Conservation (phyloP, 129 eudicot genomes). For the Glebionis coronaria region DNA sequence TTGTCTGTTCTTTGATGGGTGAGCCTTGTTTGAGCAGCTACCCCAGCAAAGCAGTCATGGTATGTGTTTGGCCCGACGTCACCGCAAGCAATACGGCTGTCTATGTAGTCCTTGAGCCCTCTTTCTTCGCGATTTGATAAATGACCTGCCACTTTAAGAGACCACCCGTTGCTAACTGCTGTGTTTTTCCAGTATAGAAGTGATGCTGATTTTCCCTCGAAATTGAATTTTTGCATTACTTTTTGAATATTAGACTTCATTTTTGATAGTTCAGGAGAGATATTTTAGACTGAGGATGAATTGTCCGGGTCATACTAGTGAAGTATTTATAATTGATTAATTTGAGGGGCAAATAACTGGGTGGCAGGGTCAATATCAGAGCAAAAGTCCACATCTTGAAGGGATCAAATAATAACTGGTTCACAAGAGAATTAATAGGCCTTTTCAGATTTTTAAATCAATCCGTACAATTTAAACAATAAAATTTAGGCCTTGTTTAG, state of each 20-base stretch:
- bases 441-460: too few relatives aligned
- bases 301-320: too few relatives aligned
- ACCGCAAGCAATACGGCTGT: background rate
- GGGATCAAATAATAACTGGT: too few relatives aligned
- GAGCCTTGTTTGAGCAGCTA: background rate
- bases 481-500: too few relatives aligned
- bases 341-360: too few relatives aligned
- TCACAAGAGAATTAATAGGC: too few relatives aligned
- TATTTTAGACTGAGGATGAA: background rate
- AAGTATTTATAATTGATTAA: too few relatives aligned
- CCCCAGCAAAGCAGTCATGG: background rate
- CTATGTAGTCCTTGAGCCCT: background rate
- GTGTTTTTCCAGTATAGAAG: background rate
- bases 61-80: background rate
- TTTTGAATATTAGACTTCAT: background rate
- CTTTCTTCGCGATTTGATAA: background rate
- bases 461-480: too few relatives aligned
- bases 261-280: background rate
- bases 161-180: background rate
- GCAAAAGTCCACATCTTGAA: too few relatives aligned
- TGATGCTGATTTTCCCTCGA: background rate
- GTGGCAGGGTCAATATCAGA: too few relatives aligned
- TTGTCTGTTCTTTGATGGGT: background rate
- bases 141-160: background rate
- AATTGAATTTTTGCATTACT: background rate